phyloP scores from a whole-genome alignment of 345 rosid species.

The Excoecaria cochinchinensis region DNA sequence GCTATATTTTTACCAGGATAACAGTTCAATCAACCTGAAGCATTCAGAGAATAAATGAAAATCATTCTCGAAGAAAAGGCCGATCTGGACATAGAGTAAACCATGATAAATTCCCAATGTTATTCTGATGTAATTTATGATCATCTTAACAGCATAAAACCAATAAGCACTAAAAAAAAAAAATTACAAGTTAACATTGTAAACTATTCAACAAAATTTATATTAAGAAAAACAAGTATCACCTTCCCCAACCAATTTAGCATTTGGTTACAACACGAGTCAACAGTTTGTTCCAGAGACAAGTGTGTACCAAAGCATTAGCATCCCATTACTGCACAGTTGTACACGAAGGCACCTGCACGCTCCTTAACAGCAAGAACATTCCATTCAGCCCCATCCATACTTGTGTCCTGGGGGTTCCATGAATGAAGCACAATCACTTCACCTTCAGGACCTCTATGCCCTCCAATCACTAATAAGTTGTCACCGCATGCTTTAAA shows the following conservation, averaged over 20 bases:
- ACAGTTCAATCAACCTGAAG: neutral
- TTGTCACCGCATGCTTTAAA: conserved; percentile 41
- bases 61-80: neutral
- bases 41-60: neutral
- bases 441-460: conserved; percentile 31
- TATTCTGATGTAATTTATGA: conserved; percentile 14
- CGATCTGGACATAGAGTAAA: neutral
- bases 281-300: conserved; percentile 10
- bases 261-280: conserved; percentile 1
- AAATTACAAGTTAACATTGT: conserved; percentile 12
- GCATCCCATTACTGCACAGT: conserved; percentile 53
- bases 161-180: conserved; percentile 2
- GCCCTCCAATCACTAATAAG: conserved; percentile 44
- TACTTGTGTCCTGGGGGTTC: conserved; percentile 31
- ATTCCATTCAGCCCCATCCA: conserved; percentile 32
- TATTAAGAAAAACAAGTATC: conserved; percentile 8
- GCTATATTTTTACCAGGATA: neutral
- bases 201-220: conserved; percentile 3
- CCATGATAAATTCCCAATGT: conserved; percentile 10
- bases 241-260: conserved; percentile 18
- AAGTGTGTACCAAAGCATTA: conserved; percentile 12
- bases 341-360: conserved; percentile 44
- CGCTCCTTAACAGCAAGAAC: conserved; percentile 39
- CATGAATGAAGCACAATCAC: conserved; percentile 40
- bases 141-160: conserved; percentile 14